Evolutionary conservation across 208 protist species (phyloP).

Genomic region (Leishmania aethiopica): DNA sequence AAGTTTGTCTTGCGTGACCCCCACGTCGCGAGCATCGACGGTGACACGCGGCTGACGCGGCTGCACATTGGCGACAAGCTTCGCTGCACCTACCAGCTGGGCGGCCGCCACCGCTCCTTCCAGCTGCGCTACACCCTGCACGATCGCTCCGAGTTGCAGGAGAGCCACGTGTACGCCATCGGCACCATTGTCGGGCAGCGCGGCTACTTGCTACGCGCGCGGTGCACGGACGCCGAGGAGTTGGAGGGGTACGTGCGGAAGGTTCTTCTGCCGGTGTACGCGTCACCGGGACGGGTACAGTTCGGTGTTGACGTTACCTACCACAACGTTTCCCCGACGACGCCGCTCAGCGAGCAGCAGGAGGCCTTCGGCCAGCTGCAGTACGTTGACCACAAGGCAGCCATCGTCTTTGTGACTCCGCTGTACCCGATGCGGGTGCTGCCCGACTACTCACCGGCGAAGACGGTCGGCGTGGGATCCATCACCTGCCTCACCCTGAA

Average conservation of each 20-base stretch:
- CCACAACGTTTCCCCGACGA: conserved; percentile 45
- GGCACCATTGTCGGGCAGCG: conserved; percentile 71
- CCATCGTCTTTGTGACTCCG: conserved; percentile 74
- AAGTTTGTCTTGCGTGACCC: conserved; percentile 73
- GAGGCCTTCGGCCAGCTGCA: conserved; percentile 79
- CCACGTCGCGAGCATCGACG: conserved; percentile 77
- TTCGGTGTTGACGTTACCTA: conserved; percentile 82
- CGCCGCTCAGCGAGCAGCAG: conserved; percentile 70
- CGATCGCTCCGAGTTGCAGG: conserved; percentile 59
- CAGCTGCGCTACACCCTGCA: conserved; percentile 63
- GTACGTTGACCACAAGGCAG: conserved; percentile 84
- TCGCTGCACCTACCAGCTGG: conserved; percentile 51
- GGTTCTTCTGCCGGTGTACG: conserved; percentile 73
- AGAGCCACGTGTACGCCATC: conserved; percentile 70
- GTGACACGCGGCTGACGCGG: conserved; percentile 49
- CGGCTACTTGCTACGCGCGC: conserved; percentile 76
- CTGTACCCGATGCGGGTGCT: conserved; percentile 84
- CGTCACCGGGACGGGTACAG: conserved; percentile 40
- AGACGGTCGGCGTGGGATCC: conserved; percentile 87
- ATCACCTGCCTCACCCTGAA: conserved; percentile 92
- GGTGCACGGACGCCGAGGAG: conserved; percentile 70
- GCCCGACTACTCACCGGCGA: conserved; percentile 85
- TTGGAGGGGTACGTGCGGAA: conserved; percentile 73
- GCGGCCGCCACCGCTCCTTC: conserved; percentile 65
- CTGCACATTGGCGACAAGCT: conserved; percentile 75